Evolutionary conservation across 139 green algal genomes (phyloP), one percentile per base, ranked within the genome.

Genomic region (Chlorella sorokiniana): DNA sequence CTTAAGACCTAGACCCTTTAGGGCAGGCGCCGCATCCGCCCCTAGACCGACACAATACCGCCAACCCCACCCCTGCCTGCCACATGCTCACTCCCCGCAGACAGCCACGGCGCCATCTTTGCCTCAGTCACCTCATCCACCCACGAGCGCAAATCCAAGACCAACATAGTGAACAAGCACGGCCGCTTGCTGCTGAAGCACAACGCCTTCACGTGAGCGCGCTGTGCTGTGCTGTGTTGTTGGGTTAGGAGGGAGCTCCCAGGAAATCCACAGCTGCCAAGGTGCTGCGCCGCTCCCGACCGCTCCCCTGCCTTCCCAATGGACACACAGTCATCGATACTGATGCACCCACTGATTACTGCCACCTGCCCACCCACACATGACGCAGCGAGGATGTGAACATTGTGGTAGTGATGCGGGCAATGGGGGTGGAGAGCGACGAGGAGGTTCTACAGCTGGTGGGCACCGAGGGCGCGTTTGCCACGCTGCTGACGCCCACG

Each of bases 111-210:
- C 6, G 61, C n/a, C 31, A 76, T 97, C 5, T 86, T 89, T n/a
- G 91, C 93, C 41, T 90, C 85, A 18, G 95, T 99, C 11, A 98
- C 95, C 54, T 95, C 85, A 80, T 95, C 90, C 83, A 99, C 97
- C 33, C 92, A 97, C 75, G 97, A 99, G 90, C 92, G 96, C 82
- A 99, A 99, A 88, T 96, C 92, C 73, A 98, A 99, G 89, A 99
- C 96, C 83, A 98, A 96, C 87, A 88, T 99, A 29, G 88, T 96
- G 25, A 89, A 93, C 48, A 94, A 94, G 84, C 91, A 98, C 75
- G 91, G 91, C 45, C 87, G 88, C 52, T 84, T 99, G 73, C 95
- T 93, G 86, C 89, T 99, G 40, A 91, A 91, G 68, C 95, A 99
- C 91, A 99, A 99, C 80, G 93, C 95, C 16, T 99, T 99, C 87